These are phyloP conservation scores for Gracilariopsis chorda DNA, from an alignment of 23 red algal species.

Conservation along the genomic window DNA sequence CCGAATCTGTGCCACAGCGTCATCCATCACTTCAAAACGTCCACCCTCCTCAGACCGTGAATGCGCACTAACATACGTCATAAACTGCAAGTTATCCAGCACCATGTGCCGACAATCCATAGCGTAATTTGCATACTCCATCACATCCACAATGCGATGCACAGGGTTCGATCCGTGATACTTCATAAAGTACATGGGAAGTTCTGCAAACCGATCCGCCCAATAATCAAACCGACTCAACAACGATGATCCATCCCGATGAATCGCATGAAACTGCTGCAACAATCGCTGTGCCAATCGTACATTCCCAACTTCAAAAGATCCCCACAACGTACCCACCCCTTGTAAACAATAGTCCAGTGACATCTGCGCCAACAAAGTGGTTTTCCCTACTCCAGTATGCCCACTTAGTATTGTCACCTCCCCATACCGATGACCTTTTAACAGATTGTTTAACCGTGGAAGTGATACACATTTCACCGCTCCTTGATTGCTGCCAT, in stretches of 20 bases:
- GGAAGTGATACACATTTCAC: constrained; percentile 60
- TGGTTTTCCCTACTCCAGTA: constrained; percentile 96
- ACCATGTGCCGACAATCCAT: constrained; percentile 79
- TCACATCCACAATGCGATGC: constrained; percentile 77
- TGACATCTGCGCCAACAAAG: constrained; percentile 82
- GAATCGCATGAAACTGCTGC: constrained; percentile 8
- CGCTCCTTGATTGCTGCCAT: constrained; percentile 29
- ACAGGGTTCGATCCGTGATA: constrained; percentile 76
- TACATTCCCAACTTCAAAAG: constrained; percentile 74
- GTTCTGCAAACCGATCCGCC: constrained; percentile 62
- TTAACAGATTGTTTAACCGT: constrained; percentile 64
- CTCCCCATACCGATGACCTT: constrained; percentile 86
- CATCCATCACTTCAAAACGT: constrained; percentile 81
- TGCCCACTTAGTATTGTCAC: constrained; percentile 80
- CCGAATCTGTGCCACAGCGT: constrained; percentile 74
- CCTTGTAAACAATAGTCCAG: constrained; percentile 92
- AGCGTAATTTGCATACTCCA: constrained; percentile 92
- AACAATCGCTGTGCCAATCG: constrained; percentile 54
- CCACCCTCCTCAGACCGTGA: not conserved
- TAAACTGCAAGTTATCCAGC: constrained; percentile 96
- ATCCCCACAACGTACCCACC: constrained; percentile 86
- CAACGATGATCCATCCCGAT: constrained; percentile 1
- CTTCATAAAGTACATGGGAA: constrained; percentile 92
- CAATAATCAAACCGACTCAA: constrained; percentile 43
- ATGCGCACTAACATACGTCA: constrained; percentile 27